A percentile compares a stretch with the other conserved stretches of the same genome.
Evolutionary conservation across 2,329 filamentous ascomycete genomes (phyloP).

Genomic region (Fusarium caatingaense): DNA sequence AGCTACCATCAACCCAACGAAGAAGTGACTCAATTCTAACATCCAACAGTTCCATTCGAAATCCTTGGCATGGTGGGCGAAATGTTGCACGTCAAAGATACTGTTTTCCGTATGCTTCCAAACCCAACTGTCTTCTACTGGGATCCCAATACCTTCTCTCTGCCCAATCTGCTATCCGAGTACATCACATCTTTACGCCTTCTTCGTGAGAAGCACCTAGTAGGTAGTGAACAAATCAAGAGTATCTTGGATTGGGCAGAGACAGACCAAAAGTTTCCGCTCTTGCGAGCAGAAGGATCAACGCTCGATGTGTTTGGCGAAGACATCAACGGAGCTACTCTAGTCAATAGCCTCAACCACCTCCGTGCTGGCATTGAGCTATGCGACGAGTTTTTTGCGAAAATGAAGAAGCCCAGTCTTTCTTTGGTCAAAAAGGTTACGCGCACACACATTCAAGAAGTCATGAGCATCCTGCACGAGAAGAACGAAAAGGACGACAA

Average conservation of each 20-base stretch:
- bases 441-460: constrained; percentile 28
- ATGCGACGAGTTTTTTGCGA: constrained; percentile 25
- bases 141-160: constrained; percentile 34
- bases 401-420: constrained; percentile 8
- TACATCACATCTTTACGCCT: constrained; percentile 1
- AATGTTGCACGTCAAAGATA: constrained; percentile 51
- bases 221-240: constrained; percentile 7
- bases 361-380: constrained; percentile 21
- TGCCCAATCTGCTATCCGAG: constrained; percentile 21
- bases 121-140: constrained; percentile 51
- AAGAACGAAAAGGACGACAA: constrained; percentile 6
- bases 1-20: not conserved
- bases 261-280: constrained; percentile 19
- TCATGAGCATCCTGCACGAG: constrained; percentile 23
- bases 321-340: constrained; percentile 22
- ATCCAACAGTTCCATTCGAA: constrained; percentile 27
- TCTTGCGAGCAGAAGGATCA: constrained; percentile 21
- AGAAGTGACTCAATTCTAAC: not conserved
- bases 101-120: constrained; percentile 55
- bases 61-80: constrained; percentile 56
- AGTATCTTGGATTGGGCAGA: constrained; percentile 29
- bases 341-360: constrained; percentile 30
- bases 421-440: constrained; percentile 28
- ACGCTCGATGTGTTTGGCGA: constrained; percentile 20
- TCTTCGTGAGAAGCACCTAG: not conserved